Percentiles rank a stretch among this genome's conserved stretches.
phyloP scores from a whole-genome alignment of 331 rosid species.

The Prunus yedoensis region DNA sequence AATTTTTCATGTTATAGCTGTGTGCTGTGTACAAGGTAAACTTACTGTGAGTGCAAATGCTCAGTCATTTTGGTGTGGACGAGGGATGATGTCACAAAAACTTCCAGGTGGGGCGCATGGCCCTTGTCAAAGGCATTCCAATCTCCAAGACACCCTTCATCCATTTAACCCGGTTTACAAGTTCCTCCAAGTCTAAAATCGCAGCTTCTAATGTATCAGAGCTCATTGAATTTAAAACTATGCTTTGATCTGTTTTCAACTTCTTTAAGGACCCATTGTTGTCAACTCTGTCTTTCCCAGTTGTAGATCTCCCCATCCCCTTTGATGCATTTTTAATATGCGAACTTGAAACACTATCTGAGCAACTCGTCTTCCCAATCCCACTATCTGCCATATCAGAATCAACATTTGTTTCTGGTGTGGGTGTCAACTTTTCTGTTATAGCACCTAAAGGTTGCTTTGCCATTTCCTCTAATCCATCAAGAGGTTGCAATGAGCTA shows the following conservation, averaged over 20 bases:
- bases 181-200: slow-evolving; percentile 78
- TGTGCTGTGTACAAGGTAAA: not conserved
- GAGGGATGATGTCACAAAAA: slow-evolving; percentile 40
- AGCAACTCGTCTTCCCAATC: slow-evolving; percentile 29
- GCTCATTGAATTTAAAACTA: slow-evolving; percentile 43
- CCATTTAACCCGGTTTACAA: slow-evolving; percentile 68
- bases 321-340: slow-evolving; percentile 22
- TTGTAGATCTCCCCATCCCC: slow-evolving; percentile 24
- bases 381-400: slow-evolving; percentile 16
- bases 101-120: slow-evolving; percentile 49
- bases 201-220: slow-evolving; percentile 58
- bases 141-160: slow-evolving; percentile 46
- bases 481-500: slow-evolving; percentile 8
- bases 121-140: slow-evolving; percentile 43
- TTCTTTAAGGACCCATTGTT: slow-evolving; percentile 36
- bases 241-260: slow-evolving; percentile 31
- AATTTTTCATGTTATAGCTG: not conserved
- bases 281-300: slow-evolving; percentile 18
- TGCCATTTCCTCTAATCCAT: slow-evolving; percentile 3
- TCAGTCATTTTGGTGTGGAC: slow-evolving; percentile 25
- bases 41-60: slow-evolving; percentile 10
- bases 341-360: slow-evolving; percentile 29
- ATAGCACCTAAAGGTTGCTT: slow-evolving; percentile 20
- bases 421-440: slow-evolving; percentile 10
- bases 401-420: slow-evolving; percentile 10